Evolutionary conservation across 2,329 filamentous ascomycete species (phyloP), one percentile per base, ranked within the genome.

Genomic region (Cryphonectria parasitica): DNA sequence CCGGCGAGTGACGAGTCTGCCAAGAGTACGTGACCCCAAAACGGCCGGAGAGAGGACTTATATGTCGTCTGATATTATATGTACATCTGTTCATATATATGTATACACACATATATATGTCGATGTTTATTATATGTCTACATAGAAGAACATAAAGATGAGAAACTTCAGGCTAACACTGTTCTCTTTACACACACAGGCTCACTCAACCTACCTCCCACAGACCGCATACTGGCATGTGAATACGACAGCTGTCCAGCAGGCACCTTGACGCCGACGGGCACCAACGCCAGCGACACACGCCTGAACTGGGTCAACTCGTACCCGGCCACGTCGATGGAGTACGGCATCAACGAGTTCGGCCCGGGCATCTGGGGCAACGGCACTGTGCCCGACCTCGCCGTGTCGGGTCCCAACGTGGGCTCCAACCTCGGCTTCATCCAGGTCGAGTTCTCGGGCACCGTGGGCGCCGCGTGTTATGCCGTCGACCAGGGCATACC

Each of bases 281-380:
- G 90, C 54, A 78, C 79, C 74, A 91, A 92, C 75, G 79, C 81
- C 13, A 85, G 85, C 0, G 82, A 87, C 71, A 82, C 87, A 0
- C 85, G 87, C 6, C 83, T 92, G 62, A 90, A 92, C 83, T 93
- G 91, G 83, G 90, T 93, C 71, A 93, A 93, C 81, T 90, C 88
- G 0, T 92, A 83, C 79, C 90, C 91, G 0, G 88, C 88, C 1
- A 92, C 90, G 0, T 82, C 88, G 1, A 89, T 91, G 76, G 85
- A 87, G 70, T 86, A 87, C 77, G 90, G 90, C 52, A 88, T 92
- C 76, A 80, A 88, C 71, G 84, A 81, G 5, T 83, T 89, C 49
- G 85, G 83, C 0, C 84, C 86, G 0, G 80, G 83, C 56, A 81
- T 87, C 68, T 91, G 89, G 83, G 74, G 80, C 72, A 83, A 79